These are phyloP conservation scores for Aspergillus cavernicola DNA, from an alignment of 495 filamentous ascomycete genomes.

Conservation along the genomic window DNA sequence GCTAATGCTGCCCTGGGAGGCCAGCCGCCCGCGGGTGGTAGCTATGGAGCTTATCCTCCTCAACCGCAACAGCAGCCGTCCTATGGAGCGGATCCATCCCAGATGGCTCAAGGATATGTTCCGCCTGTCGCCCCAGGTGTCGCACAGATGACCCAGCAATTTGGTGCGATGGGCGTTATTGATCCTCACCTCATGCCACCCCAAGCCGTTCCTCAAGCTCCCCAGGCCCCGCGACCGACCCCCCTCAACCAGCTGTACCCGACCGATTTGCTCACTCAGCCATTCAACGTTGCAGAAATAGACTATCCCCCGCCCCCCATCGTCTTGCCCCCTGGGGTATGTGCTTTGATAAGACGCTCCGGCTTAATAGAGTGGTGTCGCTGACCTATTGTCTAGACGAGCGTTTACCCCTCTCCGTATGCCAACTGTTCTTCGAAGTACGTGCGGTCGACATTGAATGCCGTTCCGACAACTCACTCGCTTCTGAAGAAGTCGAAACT, in stretches of 20 bases:
- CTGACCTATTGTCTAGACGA: constrained; percentile 57
- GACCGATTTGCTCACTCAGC: constrained; percentile 84
- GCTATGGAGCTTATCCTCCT: constrained; percentile 56
- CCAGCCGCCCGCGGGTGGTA: constrained; percentile 49
- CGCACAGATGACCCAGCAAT: constrained; percentile 73
- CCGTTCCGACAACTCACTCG: constrained; percentile 83
- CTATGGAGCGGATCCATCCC: constrained; percentile 48
- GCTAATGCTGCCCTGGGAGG: constrained; percentile 73
- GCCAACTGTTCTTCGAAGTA: constrained; percentile 94
- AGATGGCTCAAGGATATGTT: constrained; percentile 59
- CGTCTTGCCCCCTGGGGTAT: constrained; percentile 85
- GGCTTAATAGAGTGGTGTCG: constrained; percentile 8
- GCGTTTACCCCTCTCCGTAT: constrained; percentile 85
- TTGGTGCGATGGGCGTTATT: constrained; percentile 75
- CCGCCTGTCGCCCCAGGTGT: constrained; percentile 54
- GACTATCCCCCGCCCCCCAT: constrained; percentile 91
- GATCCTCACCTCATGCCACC: constrained; percentile 54
- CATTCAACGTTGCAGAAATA: constrained; percentile 88
- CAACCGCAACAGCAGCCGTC: constrained; percentile 51
- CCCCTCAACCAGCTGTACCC: constrained; percentile 86
- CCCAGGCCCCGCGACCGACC: constrained; percentile 50
- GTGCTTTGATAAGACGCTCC: constrained; percentile 26
- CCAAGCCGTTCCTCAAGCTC: constrained; percentile 47
- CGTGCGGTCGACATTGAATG: constrained; percentile 90
- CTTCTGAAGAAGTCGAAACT: constrained; percentile 94